phyloP scores from a whole-genome alignment of 208 protist species.

The Trypanosoma cruzi region DNA sequence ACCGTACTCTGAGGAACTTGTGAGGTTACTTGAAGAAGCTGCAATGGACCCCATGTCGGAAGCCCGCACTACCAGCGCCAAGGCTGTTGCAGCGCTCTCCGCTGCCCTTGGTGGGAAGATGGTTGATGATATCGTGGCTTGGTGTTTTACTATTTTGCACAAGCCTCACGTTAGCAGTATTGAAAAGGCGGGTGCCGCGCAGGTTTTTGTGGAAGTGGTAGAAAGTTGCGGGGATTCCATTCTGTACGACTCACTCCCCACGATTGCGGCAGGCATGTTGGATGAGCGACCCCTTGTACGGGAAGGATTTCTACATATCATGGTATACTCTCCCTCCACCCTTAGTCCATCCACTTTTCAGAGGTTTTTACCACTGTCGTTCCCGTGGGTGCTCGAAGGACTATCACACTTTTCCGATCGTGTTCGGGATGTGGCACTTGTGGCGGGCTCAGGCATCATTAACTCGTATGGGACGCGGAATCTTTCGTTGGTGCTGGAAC shows the following conservation, averaged over 20 bases:
- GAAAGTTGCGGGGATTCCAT: conserved; percentile 68
- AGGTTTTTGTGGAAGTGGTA: conserved; percentile 91
- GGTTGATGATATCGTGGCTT: conserved; percentile 73
- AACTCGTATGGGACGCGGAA: conserved; percentile 87
- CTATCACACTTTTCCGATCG: conserved; percentile 91
- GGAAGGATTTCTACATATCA: conserved; percentile 93
- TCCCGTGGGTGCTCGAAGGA: conserved; percentile 90
- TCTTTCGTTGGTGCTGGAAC: conserved; percentile 79
- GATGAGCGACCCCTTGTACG: conserved; percentile 83
- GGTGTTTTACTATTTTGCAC: conserved; percentile 82
- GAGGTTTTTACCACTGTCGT: conserved; percentile 74
- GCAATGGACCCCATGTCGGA: conserved; percentile 86
- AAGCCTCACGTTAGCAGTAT: conserved; percentile 65
- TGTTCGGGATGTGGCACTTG: conserved; percentile 87
- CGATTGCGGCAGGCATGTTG: conserved; percentile 73
- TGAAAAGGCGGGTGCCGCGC: conserved; percentile 92
- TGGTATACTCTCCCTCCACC: conserved; percentile 91
- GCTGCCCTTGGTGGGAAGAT: conserved; percentile 67
- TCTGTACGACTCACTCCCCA: conserved; percentile 64
- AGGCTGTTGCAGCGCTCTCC: conserved; percentile 81
- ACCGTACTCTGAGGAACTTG: conserved; percentile 86
- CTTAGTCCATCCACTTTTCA: conserved; percentile 71
- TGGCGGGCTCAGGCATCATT: conserved; percentile 91
- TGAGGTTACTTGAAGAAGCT: conserved; percentile 83
- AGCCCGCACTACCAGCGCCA: conserved; percentile 85